phyloP scores from a whole-genome alignment of 1,284 basidiomycete species.

The Cryptococcus sp. region DNA sequence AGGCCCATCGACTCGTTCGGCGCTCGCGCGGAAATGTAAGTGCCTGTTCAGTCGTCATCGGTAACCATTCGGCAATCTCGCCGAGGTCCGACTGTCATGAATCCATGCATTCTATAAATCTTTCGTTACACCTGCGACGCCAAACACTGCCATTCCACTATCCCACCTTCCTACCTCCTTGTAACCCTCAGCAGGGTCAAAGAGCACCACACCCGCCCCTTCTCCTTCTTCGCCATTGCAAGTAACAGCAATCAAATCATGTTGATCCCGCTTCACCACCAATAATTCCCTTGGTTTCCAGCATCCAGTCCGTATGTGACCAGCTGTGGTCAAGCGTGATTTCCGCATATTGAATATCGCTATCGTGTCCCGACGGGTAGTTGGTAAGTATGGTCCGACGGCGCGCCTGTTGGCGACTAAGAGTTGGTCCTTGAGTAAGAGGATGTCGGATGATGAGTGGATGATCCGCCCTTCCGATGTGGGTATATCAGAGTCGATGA shows the following conservation, averaged over 20 bases:
- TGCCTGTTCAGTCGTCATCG: no score
- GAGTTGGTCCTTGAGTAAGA: not conserved
- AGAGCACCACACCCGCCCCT: not conserved
- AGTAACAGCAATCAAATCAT: not conserved
- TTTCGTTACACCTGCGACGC: not conserved
- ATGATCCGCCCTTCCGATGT: not conserved
- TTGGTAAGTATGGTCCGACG: not conserved
- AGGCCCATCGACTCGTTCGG: no score
- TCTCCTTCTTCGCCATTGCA: not conserved
- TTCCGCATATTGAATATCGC: not conserved
- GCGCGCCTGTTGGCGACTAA: not conserved
- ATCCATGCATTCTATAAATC: no score
- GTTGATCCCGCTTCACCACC: not conserved
- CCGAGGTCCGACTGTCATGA: no score
- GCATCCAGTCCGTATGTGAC: not conserved
- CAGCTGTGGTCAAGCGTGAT: not conserved
- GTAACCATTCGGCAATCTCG: no score
- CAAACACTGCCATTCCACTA: not conserved
- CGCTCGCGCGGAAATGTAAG: no score
- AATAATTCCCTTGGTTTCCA: not conserved
- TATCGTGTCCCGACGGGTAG: not conserved
- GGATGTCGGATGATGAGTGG: not conserved
- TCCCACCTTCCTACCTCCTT: not conserved
- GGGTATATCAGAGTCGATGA: not conserved
- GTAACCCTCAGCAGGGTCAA: not conserved